These are phyloP conservation scores for Paulinella micropora DNA, from an alignment of 78 protist species.

Conservation along the genomic window DNA sequence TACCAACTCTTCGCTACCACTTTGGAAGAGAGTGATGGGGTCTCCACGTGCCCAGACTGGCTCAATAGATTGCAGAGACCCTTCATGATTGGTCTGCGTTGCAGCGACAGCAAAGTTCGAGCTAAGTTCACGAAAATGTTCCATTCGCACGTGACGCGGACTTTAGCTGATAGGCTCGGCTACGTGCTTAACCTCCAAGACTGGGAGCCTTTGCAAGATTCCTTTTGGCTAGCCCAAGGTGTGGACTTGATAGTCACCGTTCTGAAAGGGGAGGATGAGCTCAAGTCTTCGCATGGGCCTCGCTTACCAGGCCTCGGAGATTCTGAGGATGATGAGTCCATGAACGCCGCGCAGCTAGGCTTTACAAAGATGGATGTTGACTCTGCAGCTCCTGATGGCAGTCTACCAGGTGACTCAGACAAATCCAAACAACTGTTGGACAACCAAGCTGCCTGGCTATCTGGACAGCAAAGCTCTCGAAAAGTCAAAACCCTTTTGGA, in stretches of 20 bases:
- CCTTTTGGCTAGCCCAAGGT: constrained; percentile 55
- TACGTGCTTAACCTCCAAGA: neutral
- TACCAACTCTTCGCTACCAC: too few relatives aligned
- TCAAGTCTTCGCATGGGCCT: neutral
- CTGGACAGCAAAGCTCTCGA: too few relatives aligned
- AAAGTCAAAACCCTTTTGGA: neutral
- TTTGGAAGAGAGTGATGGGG: too few relatives aligned
- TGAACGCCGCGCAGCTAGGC: too few relatives aligned
- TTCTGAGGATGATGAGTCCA: neutral
- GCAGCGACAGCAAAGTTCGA: constrained; percentile 9
- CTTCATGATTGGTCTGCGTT: constrained; percentile 47
- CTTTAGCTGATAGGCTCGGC: neutral
- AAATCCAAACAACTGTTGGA: too few relatives aligned
- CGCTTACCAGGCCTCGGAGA: neutral
- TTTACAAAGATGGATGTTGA: neutral
- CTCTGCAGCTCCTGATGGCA: neutral
- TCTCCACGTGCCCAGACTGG: constrained; percentile 20
- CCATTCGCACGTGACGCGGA: neutral
- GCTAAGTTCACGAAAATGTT: constrained; percentile 35
- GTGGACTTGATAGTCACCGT: constrained; percentile 38
- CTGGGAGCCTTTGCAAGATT: constrained; percentile 46
- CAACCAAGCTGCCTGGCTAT: too few relatives aligned
- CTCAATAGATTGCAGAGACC: constrained; percentile 32
- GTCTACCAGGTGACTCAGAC: too few relatives aligned
- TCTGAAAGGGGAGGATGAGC: neutral